Base-by-base conservation (phyloP, 495 filamentous ascomycete species). In the Pyronema omphalodes region DNA sequence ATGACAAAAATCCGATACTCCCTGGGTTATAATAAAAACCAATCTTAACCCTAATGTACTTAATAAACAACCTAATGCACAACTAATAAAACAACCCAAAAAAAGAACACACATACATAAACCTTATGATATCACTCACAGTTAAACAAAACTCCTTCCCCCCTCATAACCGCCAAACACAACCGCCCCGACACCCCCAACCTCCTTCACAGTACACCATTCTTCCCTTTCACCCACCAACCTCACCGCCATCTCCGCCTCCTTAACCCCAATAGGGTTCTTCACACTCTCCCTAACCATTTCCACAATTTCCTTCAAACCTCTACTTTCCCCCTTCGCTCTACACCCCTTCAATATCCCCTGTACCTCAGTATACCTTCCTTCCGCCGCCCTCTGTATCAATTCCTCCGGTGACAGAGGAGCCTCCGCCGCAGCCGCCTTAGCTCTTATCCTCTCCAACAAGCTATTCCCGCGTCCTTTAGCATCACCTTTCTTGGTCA, bases 191-290 rank as follows among this genome's bases (percentile, higher is more conserved):
- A 63, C 57, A 37, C 33, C 58, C 37, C 60, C 60, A 9, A 56
- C 53, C 17, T 63, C 57, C n/a, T 47, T 39, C 11, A 63, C 60
- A 35, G 34, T 57, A 9, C 63, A 45, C 61, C 61, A 63, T 0
- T 53, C 56, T 8, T 56, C 46, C 40, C 49, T 63, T 45, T 63
- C 54, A 9, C 55, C 61, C 18, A 63, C 58, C 14, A 63, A 18
- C 37, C 60, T 51, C 6, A 63, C 60, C 37, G 57, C 60, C 36
- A 59, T 52, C 54, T 62, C 61, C 54, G 61, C 61, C 43, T 63
- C 60, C 45, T 60, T 51, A 7, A 37, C 37, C 7, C 60, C 57
- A 15, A 63, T 51, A n/a, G 61, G 61, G 51, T 63, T 63, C 47
- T 51, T 63, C 11, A 59, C 56, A 15, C 61, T 63, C 54, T 63